Percentiles rank a stretch among this genome's conserved stretches.
These are phyloP conservation scores for Ambrosia artemisiifolia DNA, from an alignment of 129 eudicot species.

Conservation along the genomic window DNA sequence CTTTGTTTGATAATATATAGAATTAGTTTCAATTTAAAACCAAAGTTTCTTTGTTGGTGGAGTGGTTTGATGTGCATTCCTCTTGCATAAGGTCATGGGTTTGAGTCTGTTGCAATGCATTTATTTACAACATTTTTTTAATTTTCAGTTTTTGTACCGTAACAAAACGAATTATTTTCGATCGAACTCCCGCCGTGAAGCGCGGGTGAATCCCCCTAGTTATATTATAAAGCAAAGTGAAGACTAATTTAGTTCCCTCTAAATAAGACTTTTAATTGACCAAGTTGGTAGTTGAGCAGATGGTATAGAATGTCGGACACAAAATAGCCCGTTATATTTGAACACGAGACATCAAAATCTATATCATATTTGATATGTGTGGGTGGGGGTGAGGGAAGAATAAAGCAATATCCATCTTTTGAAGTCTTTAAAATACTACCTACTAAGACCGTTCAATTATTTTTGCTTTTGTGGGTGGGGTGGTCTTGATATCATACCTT, in stretches of 20 bases:
- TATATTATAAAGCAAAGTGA: neutral
- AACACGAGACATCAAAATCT: neutral
- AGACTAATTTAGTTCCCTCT: neutral
- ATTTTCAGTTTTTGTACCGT: no score
- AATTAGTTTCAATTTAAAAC: no score
- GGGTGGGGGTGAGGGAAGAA: neutral
- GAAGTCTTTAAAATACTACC: neutral
- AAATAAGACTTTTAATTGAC: neutral
- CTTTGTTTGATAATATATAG: no score
- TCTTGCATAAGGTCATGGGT: no score
- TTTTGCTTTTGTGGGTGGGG: slow-evolving; percentile 19
- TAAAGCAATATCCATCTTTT: slow-evolving; percentile 9
- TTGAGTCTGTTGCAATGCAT: no score
- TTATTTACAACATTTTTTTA: no score
- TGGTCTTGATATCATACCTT: neutral
- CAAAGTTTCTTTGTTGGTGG: no score
- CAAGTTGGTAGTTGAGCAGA: neutral
- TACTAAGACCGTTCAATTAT: slow-evolving; percentile 1
- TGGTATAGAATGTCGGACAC: neutral
- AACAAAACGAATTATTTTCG: no score
- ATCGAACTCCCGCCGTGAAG: no score
- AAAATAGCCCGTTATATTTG: neutral
- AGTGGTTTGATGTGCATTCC: no score
- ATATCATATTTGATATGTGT: neutral
- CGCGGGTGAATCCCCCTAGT: no score